Base-by-base conservation (phyloP, 106 monocot genomes). In the Phalaenopsis aphrodite region DNA sequence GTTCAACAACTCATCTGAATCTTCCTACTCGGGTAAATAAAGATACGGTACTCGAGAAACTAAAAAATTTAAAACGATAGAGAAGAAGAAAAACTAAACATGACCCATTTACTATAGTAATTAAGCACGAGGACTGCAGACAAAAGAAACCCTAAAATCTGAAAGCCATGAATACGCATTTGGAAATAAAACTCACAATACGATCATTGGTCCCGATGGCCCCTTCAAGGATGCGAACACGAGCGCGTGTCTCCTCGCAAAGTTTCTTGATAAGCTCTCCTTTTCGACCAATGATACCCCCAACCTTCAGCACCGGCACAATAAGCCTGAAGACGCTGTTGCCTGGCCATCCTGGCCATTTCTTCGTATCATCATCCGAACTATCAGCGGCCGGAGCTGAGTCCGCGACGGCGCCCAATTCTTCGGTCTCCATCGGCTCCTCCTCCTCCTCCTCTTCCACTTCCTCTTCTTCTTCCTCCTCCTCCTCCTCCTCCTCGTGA, bases 271-370 rank as follows among this genome's bases (percentile, higher is more conserved):
- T 90, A 47, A 90, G 66, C 42, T 94, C 93, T 8, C 96, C 96
- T 77, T 94, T 94, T 55, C 90, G 78, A 30, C 96, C 96, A 39
- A 96, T 96, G 71, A 96, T 87, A 81, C 93, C 75, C 58, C 96
- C 96, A 1, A 92, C 93, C 83, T 92, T 96, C 17, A 77, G 56
- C 24, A 94, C 89, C 5, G 96, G 96, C 46, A 94, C 91, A 15
- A 96, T 78, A 73, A 96, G 71, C 42, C 96, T 69, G 77, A 88
- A 96, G 17, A 89, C 96, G 80, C 69, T 92, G 79, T 87, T 73
- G 0, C 96, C 96, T 21, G 96, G 96, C 96, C 96, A 96, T 45
- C 93, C 96, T 0, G 96, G 96, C 96, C 96, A 96, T 82, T 84
- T 94, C 84, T 86, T 88, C 43, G 36, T 78, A 66, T 85, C 84